Base-by-base conservation (phyloP, 176 grass and related monocot species). In the Eleusine indica region DNA sequence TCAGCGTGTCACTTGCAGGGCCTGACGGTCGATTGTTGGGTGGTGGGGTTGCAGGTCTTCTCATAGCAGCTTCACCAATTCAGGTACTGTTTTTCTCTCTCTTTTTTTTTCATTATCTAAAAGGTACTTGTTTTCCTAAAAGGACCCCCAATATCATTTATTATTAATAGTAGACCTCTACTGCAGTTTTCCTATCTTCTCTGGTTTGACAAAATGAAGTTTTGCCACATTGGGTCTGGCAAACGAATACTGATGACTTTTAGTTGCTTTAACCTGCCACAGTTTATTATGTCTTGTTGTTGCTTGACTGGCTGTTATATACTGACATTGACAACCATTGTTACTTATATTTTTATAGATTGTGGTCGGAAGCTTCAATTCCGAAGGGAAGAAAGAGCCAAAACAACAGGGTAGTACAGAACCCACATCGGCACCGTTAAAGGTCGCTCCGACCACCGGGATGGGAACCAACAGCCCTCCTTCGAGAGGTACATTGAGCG, bases 1-100 rank as follows among this genome's bases (percentile, higher is more conserved):
- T 99, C 72, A 96, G 89, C 76, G 87, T 99, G 84, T 99, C 96
- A 9, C 76, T 99, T 48, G 96, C 96, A 5, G 91, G 93, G 48
- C 93, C 96, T 46, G 96, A 99, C 68, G 96, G 96, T 30, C 93
- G 93, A 80, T 87, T 96, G 22, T 84, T 99, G 82, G 96, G 96
- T 85, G 96, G 93, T 60, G 91, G 93, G 74, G 96, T 99, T 2
- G 93, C 93, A 22, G 96, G 96, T 67, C 91, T 92, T 76, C 83
- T 99, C 39, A 94, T 88, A 67, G 96, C 96, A 80, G 96, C 93
- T 88, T 96, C 96, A 54, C 96, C 96, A 4, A 68, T 99, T 60
- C 96, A 99, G 91, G 96, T 99, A 80, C 30, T 30, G 3, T 79
- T 87, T 70, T 58, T 35, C 32, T 35, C 32, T 35, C 2, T 2